Percentiles rank a stretch among this genome's conserved stretches.
phyloP scores from a whole-genome alignment of 2,329 filamentous ascomycete species.

The Colletotrichum tabaci region DNA sequence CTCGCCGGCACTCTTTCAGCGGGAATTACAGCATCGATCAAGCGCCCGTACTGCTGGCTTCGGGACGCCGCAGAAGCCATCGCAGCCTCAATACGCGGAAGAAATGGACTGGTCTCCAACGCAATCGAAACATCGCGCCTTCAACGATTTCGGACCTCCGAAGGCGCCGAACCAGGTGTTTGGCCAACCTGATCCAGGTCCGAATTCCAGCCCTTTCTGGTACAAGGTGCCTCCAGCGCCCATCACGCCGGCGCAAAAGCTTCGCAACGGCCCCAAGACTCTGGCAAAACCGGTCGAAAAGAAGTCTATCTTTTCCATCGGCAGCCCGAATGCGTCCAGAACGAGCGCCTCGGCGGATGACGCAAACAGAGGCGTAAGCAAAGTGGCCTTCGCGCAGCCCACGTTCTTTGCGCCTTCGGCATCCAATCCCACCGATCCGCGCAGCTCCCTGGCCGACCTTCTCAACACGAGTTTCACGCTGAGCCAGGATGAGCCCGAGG shows the following conservation, averaged over 20 bases:
- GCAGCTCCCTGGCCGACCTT: conserved; percentile 61
- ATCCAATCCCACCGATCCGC: conserved; percentile 54
- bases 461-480: conserved; percentile 62
- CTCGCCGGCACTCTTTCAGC: conserved; percentile 44
- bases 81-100: conserved; percentile 60
- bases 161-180: conserved; percentile 60
- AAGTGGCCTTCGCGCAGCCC: conserved; percentile 70
- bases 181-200: conserved; percentile 60
- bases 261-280: conserved; percentile 74
- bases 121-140: conserved; percentile 68
- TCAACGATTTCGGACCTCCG: conserved; percentile 61
- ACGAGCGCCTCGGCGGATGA: conserved; percentile 6
- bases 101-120: conserved; percentile 84
- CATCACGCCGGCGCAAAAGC: conserved; percentile 73
- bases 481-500: conserved; percentile 48
- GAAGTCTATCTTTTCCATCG: conserved; percentile 66
- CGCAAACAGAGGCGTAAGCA: conserved; percentile 39
- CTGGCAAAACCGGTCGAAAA: conserved; percentile 62
- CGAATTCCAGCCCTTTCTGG: conserved; percentile 72
- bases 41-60: conserved; percentile 33
- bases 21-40: conserved; percentile 35
- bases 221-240: conserved; percentile 80
- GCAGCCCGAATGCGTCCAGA: conserved; percentile 39
- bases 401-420: conserved; percentile 70
- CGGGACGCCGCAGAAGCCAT: conserved; percentile 42